Percentiles rank a stretch among this genome's conserved stretches.
Conservation (phyloP, 495 filamentous ascomycete genomes). For the Podospora bellae-mahoneyi region DNA sequence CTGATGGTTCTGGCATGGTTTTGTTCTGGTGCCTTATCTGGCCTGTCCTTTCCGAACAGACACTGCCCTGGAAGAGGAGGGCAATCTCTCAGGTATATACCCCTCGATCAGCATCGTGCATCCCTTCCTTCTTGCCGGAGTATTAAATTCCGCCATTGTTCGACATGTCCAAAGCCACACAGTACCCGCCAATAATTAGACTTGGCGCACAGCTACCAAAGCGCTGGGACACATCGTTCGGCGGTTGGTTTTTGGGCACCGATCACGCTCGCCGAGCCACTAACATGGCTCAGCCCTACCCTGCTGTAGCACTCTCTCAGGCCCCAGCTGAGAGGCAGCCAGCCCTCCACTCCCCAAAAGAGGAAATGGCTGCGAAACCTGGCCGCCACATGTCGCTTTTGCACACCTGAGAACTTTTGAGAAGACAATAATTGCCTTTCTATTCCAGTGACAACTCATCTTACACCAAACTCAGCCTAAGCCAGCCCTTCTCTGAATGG, state of each 20-base stretch:
- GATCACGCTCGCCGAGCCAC: background rate
- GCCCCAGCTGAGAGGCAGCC: background rate
- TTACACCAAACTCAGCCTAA: background rate
- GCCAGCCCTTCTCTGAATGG: background rate
- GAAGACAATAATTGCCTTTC: background rate
- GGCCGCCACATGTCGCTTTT: conserved; percentile 3
- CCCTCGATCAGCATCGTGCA: background rate
- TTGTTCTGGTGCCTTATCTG: background rate
- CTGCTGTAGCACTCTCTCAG: background rate
- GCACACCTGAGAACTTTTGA: background rate
- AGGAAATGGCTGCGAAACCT: conserved; percentile 4
- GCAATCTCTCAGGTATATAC: background rate
- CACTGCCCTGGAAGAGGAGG: background rate
- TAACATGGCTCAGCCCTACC: background rate
- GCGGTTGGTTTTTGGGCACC: background rate
- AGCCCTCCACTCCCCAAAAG: conserved; percentile 1
- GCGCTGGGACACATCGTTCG: conserved; percentile 1
- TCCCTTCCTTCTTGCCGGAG: background rate
- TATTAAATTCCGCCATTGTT: background rate
- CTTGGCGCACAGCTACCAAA: conserved; percentile 3
- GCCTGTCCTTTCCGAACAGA: too few relatives aligned
- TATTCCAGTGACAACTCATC: background rate
- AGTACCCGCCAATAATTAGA: background rate
- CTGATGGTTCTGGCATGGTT: background rate
- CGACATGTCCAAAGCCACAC: background rate